Conservation (phyloP, 192 early-diverging fungal genomes). For the Allomyces javanicus region DNA sequence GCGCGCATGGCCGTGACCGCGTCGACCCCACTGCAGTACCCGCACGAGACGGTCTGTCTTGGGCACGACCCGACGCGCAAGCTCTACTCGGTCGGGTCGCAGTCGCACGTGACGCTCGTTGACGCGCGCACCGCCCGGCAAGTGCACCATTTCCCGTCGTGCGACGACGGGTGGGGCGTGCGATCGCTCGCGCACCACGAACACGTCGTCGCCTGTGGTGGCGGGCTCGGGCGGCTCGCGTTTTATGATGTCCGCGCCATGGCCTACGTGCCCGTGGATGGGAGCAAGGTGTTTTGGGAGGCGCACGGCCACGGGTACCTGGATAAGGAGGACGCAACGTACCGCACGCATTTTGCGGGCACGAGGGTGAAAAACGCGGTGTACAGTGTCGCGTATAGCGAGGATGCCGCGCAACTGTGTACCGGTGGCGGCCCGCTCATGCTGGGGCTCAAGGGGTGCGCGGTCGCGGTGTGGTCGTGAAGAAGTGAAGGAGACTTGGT, state of each 20-base stretch:
- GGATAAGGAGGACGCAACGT: not conserved
- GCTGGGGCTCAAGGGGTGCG: not conserved
- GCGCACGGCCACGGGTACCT: not conserved
- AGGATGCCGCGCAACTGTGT: not conserved
- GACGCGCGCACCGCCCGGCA: slow-evolving; percentile 12
- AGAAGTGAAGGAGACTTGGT: too few species aligned
- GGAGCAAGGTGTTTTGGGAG: not conserved
- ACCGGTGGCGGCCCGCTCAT: not conserved
- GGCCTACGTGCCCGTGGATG: not conserved
- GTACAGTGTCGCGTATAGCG: not conserved
- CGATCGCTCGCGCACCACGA: not conserved
- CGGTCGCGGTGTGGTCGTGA: too few species aligned
- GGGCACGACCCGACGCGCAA: slow-evolving; percentile 5
- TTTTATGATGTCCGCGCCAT: not conserved
- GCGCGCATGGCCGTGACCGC: not conserved
- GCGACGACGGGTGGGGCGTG: not conserved
- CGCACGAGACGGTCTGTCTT: slow-evolving; percentile 13
- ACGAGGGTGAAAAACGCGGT: not conserved
- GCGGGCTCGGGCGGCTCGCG: not conserved
- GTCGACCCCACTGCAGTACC: slow-evolving; percentile 7
- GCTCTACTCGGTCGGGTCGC: slow-evolving; percentile 20
- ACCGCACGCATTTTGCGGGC: not conserved
- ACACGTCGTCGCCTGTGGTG: not conserved
- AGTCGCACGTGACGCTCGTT: slow-evolving; percentile 16
- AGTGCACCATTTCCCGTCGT: not conserved